Evolutionary conservation across 768 basidiomycete genomes (phyloP).

Genomic region (Polyporus arcularius): DNA sequence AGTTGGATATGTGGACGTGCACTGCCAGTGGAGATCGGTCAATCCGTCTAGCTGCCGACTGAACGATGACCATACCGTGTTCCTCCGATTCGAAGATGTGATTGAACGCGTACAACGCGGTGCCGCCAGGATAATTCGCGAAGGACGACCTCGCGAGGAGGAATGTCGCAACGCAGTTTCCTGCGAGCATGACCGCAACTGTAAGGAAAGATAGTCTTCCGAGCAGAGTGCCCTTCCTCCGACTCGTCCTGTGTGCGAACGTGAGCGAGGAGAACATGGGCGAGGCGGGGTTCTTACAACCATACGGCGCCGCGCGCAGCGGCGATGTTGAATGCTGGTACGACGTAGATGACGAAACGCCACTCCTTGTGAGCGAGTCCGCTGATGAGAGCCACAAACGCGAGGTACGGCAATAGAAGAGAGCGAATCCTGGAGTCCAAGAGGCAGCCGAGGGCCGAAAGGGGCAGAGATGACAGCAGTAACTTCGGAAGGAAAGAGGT

Average conservation of each 20-base stretch:
- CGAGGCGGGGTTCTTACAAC: conserved; percentile 52
- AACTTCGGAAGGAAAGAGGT: conserved; percentile 74
- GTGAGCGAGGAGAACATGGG: neutral
- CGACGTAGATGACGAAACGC: conserved; percentile 90
- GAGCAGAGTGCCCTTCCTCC: conserved; percentile 48
- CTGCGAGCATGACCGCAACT: conserved; percentile 47
- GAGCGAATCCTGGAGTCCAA: conserved; percentile 50
- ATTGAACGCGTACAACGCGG: conserved; percentile 68
- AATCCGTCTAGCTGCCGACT: neutral
- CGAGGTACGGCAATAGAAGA: conserved; percentile 52
- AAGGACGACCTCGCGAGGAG: conserved; percentile 60
- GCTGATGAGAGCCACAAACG: conserved; percentile 68
- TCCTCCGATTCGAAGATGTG: conserved; percentile 38
- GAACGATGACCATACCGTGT: conserved; percentile 29
- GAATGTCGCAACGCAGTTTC: conserved; percentile 55
- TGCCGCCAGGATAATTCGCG: conserved; percentile 88
- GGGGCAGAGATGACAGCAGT: conserved; percentile 61
- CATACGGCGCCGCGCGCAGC: conserved; percentile 66
- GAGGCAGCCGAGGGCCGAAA: conserved; percentile 55
- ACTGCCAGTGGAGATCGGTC: conserved; percentile 32
- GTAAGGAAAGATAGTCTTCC: conserved; percentile 48
- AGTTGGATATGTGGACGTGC: conserved; percentile 80
- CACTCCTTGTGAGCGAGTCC: conserved; percentile 92
- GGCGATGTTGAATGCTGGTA: conserved; percentile 79
- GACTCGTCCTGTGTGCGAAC: conserved; percentile 40